Conservation (phyloP, 106 monocot species). For the Dioscorea dumetorum region DNA sequence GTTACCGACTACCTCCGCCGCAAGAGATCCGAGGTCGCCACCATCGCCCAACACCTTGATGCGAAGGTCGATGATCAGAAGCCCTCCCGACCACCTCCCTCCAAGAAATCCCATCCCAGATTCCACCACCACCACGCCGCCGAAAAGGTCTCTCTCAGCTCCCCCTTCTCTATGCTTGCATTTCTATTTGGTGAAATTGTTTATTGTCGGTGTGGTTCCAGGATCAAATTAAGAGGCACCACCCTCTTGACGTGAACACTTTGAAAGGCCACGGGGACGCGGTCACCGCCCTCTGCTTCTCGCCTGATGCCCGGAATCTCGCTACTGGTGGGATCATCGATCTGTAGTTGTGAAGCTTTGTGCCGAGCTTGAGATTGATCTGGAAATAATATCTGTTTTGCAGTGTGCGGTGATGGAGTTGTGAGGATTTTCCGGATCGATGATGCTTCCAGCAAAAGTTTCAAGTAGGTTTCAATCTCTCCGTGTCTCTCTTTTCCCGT, state of each 20-base stretch:
- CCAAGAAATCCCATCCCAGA: slow-evolving; percentile 22
- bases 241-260: slow-evolving; percentile 83
- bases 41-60: slow-evolving; percentile 29
- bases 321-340: slow-evolving; percentile 49
- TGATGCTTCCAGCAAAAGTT: slow-evolving; percentile 80
- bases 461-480: slow-evolving; percentile 51
- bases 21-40: slow-evolving; percentile 59
- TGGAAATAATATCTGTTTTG: slow-evolving; percentile 4
- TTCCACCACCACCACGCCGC: slow-evolving; percentile 28
- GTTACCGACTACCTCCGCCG: slow-evolving; percentile 88
- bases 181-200: background rate
- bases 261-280: slow-evolving; percentile 76
- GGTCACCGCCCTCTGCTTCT: slow-evolving; percentile 76
- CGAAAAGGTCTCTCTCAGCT: slow-evolving; percentile 42
- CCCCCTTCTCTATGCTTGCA: background rate
- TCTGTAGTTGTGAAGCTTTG: background rate
- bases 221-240: slow-evolving; percentile 71
- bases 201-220: slow-evolving; percentile 10
- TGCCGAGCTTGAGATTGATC: background rate
- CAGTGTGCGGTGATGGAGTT: slow-evolving; percentile 86
- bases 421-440: slow-evolving; percentile 83
- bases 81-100: slow-evolving; percentile 6
- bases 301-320: slow-evolving; percentile 65
- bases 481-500: no score
- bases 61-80: background rate